These are phyloP conservation scores for Purpureocillium takamizusanense DNA, from an alignment of 2,329 filamentous ascomycete species.

Conservation along the genomic window DNA sequence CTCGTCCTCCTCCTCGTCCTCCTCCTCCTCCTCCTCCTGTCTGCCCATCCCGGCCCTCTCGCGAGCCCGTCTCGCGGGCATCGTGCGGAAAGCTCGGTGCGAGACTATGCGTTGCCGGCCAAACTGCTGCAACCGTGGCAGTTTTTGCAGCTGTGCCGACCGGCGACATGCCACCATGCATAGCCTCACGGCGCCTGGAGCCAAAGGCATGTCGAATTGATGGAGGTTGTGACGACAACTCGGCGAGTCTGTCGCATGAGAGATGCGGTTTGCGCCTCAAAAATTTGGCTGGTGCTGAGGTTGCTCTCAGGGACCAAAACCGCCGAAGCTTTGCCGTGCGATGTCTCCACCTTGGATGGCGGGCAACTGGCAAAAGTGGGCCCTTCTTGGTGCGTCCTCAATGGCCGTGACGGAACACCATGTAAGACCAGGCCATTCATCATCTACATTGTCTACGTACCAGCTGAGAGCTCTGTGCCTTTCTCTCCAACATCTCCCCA, in stretches of 20 bases:
- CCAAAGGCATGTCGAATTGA: slow-evolving; percentile 26
- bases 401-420: no score
- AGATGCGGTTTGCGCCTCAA: slow-evolving; percentile 16
- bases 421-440: no score
- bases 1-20: slow-evolving; percentile 11
- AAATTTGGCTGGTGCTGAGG: slow-evolving; percentile 18
- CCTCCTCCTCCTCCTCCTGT: slow-evolving; percentile 11
- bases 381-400: no score
- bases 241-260: slow-evolving; percentile 11
- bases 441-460: no score
- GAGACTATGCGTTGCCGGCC: slow-evolving; percentile 10
- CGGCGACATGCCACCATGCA: slow-evolving; percentile 24
- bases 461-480: no score
- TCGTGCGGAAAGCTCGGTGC: slow-evolving; percentile 21
- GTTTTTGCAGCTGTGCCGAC: slow-evolving; percentile 13
- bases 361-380: no score
- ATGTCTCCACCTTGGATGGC: no score
- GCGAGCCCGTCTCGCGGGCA: slow-evolving; percentile 14
- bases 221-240: slow-evolving; percentile 13
- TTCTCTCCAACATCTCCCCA: neutral
- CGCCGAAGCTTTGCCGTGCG: slow-evolving; percentile 16
- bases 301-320: slow-evolving; percentile 2
- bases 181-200: slow-evolving; percentile 26
- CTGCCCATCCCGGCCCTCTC: neutral
- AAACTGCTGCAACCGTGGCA: slow-evolving; percentile 14